phyloP scores from a whole-genome alignment of 805 yeast genomes.

The Wickerhamomyces subpelliculosus region DNA sequence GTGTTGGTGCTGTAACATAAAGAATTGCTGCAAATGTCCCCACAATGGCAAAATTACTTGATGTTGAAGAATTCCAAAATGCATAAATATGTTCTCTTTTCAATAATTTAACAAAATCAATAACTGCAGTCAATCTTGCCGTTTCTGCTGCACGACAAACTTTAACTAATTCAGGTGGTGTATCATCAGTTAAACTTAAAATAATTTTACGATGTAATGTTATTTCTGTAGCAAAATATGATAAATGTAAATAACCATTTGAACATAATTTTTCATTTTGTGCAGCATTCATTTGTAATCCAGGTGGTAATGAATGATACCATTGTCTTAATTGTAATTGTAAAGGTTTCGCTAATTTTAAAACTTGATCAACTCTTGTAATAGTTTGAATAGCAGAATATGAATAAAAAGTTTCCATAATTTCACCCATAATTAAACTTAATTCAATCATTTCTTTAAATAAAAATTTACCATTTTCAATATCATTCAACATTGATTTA shows the following conservation, averaged over 20 bases:
- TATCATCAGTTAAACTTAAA: slow-evolving; percentile 36
- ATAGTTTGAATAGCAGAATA: slow-evolving; percentile 54
- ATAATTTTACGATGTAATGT: slow-evolving; percentile 77
- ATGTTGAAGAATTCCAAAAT: slow-evolving; percentile 83
- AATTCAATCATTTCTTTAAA: slow-evolving; percentile 64
- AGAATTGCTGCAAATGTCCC: slow-evolving; percentile 85
- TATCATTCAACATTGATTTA: slow-evolving; percentile 36
- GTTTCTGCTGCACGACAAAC: slow-evolving; percentile 85
- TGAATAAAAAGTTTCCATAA: slow-evolving; percentile 65
- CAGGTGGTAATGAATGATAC: slow-evolving; percentile 67
- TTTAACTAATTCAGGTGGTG: slow-evolving; percentile 46
- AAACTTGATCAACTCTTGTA: slow-evolving; percentile 56
- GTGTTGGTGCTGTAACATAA: slow-evolving; percentile 54
- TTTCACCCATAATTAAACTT: slow-evolving; percentile 63
- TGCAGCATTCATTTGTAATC: slow-evolving; percentile 54
- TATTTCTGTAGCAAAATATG: slow-evolving; percentile 86
- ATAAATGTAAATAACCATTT: slow-evolving; percentile 72
- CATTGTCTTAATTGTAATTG: slow-evolving; percentile 66
- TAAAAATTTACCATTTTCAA: slow-evolving; percentile 60
- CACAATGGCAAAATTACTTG: slow-evolving; percentile 71
- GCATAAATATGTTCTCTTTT: slow-evolving; percentile 80
- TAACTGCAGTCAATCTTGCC: slow-evolving; percentile 73
- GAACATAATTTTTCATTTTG: slow-evolving; percentile 60
- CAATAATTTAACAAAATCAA: slow-evolving; percentile 68
- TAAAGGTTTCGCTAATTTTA: slow-evolving; percentile 74